These are phyloP conservation scores for Chrysanthemum makinoi DNA, from an alignment of 129 eudicot genomes.

Conservation along the genomic window DNA sequence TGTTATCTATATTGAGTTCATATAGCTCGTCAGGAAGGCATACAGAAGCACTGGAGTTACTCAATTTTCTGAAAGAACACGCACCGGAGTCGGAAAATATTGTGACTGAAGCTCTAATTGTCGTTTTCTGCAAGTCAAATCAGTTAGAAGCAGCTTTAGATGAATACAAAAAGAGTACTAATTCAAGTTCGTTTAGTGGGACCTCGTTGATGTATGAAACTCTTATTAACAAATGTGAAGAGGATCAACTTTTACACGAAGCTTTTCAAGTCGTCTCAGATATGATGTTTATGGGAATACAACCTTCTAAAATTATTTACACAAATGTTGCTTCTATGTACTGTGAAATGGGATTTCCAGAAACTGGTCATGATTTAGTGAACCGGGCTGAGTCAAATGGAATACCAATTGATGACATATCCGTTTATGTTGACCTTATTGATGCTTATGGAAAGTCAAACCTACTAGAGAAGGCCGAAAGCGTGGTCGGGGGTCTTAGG, in stretches of 20 bases:
- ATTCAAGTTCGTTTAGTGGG: constrained; percentile 30
- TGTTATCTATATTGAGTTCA: constrained; percentile 63
- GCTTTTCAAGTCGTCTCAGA: constrained; percentile 85
- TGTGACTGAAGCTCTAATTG: constrained; percentile 57
- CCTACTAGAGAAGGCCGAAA: constrained; percentile 55
- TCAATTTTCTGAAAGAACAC: constrained; percentile 56
- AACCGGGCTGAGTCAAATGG: constrained; percentile 58
- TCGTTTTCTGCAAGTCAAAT: constrained; percentile 63
- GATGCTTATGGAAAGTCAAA: constrained; percentile 75
- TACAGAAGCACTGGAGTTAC: constrained; percentile 59
- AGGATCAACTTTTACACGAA: constrained; percentile 51
- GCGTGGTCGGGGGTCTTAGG: constrained; percentile 59
- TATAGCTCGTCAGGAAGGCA: constrained; percentile 68
- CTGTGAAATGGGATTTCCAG: constrained; percentile 80
- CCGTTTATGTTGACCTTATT: constrained; percentile 56
- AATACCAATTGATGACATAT: constrained; percentile 35
- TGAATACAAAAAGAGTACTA: constrained; percentile 49
- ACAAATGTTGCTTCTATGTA: constrained; percentile 48
- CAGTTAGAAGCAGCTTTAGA: constrained; percentile 61
- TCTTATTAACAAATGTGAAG: constrained; percentile 61
- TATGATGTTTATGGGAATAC: constrained; percentile 64
- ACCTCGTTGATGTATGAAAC: constrained; percentile 64
- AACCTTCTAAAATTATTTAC: constrained; percentile 52
- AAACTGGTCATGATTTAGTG: constrained; percentile 65
- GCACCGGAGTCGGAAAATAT: constrained; percentile 38